Conservation (phyloP, 176 grass and related monocot genomes). For the Aegilops speltoides region DNA sequence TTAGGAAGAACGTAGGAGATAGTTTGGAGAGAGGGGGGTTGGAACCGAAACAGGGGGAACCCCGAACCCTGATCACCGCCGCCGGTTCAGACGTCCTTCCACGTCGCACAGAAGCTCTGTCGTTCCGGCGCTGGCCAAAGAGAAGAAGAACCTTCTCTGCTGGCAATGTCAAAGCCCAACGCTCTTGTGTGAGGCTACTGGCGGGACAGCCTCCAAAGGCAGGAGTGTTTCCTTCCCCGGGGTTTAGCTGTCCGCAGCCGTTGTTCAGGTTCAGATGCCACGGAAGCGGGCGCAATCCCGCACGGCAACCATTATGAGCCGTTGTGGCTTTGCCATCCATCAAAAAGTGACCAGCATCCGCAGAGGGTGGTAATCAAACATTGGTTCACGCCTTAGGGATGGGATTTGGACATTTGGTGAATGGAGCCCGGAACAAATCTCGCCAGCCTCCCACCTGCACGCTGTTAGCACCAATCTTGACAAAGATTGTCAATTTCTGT, state of each 20-base stretch:
- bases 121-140: neutral
- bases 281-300: too few species aligned
- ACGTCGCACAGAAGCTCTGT: neutral
- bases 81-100: neutral
- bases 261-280: neutral
- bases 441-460: neutral
- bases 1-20: neutral
- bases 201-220: too few species aligned
- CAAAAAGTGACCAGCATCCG: too few species aligned
- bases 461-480: too few species aligned
- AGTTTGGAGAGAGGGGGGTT: neutral
- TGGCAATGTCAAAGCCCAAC: too few species aligned
- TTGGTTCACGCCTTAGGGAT: neutral
- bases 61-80: neutral
- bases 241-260: neutral
- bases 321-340: too few species aligned
- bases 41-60: neutral
- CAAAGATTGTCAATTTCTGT: neutral
- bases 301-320: too few species aligned
- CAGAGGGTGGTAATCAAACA: too few species aligned
- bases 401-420: neutral
- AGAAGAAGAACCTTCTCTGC: too few species aligned
- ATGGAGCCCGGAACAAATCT: neutral
- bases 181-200: too few species aligned
- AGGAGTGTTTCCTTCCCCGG: too few species aligned